phyloP scores from a whole-genome alignment of 2,329 filamentous ascomycete genomes.

The Venturiaceae sp. region DNA sequence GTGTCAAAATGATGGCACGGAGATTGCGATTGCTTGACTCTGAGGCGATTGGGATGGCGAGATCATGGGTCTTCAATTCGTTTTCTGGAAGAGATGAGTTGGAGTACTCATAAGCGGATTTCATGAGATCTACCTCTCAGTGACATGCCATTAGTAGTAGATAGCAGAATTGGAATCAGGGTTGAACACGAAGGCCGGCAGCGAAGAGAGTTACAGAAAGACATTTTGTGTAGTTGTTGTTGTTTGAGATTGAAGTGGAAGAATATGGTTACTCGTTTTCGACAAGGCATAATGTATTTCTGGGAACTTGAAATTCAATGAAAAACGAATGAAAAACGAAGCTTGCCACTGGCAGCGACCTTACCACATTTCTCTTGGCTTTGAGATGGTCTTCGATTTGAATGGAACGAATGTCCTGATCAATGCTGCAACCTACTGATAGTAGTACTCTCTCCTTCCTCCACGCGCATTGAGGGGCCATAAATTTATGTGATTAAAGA shows the following conservation, averaged over 20 bases:
- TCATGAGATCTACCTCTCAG: neutral
- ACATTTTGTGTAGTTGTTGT: neutral
- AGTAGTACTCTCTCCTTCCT: too few species aligned
- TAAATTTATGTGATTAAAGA: too few species aligned
- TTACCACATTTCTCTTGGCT: too few species aligned
- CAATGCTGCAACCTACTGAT: too few species aligned
- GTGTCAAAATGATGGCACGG: neutral
- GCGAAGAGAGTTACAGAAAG: slow-evolving; percentile 5
- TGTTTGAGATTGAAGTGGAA: neutral
- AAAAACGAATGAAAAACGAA: too few species aligned
- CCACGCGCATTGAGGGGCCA: too few species aligned
- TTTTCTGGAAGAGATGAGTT: neutral
- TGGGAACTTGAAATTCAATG: too few species aligned
- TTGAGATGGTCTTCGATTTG: too few species aligned
- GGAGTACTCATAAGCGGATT: neutral
- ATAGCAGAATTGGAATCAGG: neutral
- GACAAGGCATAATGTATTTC: too few species aligned
- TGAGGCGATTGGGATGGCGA: neutral
- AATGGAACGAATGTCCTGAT: too few species aligned
- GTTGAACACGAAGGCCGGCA: neutral
- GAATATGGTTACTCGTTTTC: neutral
- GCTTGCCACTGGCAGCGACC: too few species aligned
- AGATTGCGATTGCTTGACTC: neutral
- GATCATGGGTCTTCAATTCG: slow-evolving; percentile 3
- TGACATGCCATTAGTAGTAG: neutral